Evolutionary conservation across 75 land plant species (phyloP).

Genomic region (Cryptomeria japonica): DNA sequence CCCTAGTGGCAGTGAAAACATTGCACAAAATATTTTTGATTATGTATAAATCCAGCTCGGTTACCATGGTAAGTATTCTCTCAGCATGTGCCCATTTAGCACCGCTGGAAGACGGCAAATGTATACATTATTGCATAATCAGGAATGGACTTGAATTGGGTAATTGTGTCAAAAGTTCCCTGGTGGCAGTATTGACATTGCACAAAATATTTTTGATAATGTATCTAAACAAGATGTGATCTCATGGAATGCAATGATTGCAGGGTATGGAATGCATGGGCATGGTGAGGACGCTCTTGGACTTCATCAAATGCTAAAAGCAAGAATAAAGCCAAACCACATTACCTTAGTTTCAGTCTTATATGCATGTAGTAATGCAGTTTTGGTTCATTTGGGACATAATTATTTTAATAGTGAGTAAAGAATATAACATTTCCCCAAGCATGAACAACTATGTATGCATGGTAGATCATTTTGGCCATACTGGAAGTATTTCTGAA

Average conservation of each 20-base stretch:
- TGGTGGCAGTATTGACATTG: slow-evolving; percentile 4
- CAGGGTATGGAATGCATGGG: slow-evolving; percentile 6
- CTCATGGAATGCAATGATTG: slow-evolving; percentile 24
- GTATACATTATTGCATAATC: slow-evolving; percentile 2
- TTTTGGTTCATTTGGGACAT: not conserved
- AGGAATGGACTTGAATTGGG: slow-evolving; percentile 10
- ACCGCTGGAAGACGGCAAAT: slow-evolving; percentile 14
- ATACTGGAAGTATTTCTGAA: not conserved
- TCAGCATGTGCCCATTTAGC: not conserved
- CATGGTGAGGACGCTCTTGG: slow-evolving; percentile 10
- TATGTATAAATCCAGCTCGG: slow-evolving; percentile 1
- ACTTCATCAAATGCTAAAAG: slow-evolving; percentile 7
- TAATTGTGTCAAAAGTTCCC: not conserved
- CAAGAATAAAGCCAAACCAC: slow-evolving; percentile 10
- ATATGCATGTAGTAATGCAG: no score
- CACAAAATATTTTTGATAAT: slow-evolving; percentile 11
- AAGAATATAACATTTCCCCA: slow-evolving; percentile 2
- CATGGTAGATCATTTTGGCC: slow-evolving; percentile 10
- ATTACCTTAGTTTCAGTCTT: slow-evolving; percentile 8
- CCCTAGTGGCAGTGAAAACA: no score
- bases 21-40: no score
- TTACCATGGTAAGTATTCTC: slow-evolving; percentile 8
- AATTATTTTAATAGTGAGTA: not conserved
- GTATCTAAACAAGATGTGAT: not conserved
- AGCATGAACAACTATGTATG: slow-evolving; percentile 12